A percentile compares a stretch with the other conserved stretches of the same genome.
These are phyloP conservation scores for Umbelopsis sp. DNA, from an alignment of 192 early-diverging fungal genomes.

Conservation along the genomic window DNA sequence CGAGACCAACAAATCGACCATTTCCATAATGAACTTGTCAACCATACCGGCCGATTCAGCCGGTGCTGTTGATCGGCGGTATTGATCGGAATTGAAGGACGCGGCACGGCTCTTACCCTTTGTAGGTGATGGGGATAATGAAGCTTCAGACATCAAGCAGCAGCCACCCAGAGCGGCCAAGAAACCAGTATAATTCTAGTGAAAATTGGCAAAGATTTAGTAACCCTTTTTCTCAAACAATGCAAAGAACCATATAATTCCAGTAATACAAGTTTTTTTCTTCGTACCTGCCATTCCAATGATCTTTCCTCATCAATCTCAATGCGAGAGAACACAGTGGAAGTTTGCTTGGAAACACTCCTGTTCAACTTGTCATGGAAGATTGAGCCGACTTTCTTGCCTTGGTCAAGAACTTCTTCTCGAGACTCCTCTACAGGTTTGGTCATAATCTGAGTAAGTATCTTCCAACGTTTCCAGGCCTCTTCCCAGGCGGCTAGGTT, in stretches of 20 bases:
- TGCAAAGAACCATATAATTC: too few species aligned
- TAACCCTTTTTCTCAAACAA: not conserved
- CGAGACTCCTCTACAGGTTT: conserved; percentile 36
- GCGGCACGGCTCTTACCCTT: conserved; percentile 11
- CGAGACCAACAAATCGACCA: conserved; percentile 73
- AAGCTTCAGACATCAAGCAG: conserved; percentile 50
- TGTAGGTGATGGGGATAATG: conserved; percentile 10
- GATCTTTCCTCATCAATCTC: conserved; percentile 39
- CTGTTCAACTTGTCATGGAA: conserved; percentile 20
- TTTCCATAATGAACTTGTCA: conserved; percentile 70
- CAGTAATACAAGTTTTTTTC: too few species aligned
- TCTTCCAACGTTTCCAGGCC: conserved; percentile 74
- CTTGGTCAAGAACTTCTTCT: conserved; percentile 21
- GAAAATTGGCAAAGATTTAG: not conserved
- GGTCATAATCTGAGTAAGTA: conserved; percentile 47
- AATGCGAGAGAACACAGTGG: conserved; percentile 29
- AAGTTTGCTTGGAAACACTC: not conserved
- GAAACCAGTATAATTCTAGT: conserved; percentile 79
- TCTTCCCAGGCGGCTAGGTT: conserved; percentile 86
- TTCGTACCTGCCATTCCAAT: conserved; percentile 62
- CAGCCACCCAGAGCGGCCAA: conserved; percentile 77
- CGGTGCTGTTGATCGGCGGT: conserved; percentile 18
- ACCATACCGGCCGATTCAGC: conserved; percentile 49
- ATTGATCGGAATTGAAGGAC: conserved; percentile 1
- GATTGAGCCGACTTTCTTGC: conserved; percentile 14